Base-by-base conservation (phyloP, 805 yeast species). In the Candida sakaeoensis region DNA sequence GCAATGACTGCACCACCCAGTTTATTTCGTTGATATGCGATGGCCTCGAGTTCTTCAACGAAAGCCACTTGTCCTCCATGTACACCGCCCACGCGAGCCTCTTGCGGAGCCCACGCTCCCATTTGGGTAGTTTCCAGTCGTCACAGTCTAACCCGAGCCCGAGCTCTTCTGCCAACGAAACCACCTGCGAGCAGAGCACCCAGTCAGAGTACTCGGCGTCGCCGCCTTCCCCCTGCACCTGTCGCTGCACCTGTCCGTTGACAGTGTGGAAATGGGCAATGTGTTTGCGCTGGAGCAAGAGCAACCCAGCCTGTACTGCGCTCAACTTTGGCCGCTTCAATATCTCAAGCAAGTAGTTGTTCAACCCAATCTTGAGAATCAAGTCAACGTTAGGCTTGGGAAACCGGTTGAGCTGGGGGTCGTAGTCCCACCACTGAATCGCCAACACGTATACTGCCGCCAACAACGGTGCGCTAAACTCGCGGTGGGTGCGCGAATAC, bases 1-100 rank as follows among this genome's bases (percentile, higher is more conserved):
- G 64, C 16, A 90, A 71, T 29, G 77, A 69, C 34, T 74, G 69
- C 3, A 90, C 93, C 29, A 82, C 68, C 97, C 98, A 91, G 55
- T 88, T 85, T 40, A 72, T 63, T 2, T 80, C 82, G 41, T 78
- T 70, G 15, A 80, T 75, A 58, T 88, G 95, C 0, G 95, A 82
- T 2, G 96, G 95, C 31, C 96, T 69, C 0, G 90, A 79, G 53
- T 87, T 95, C 39, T 80, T 77, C 36, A 90, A 63, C 1, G 95
- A 70, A 8, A 83, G 72, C 98, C 98, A 91, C 56, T 90, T 88
- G 54, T 89, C 96, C 58, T 89, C 95, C 37, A 85, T 69, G 70
- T 79, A 91, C 1, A 89, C 93, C 0, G 97, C 97, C 98, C 99
- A 91, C 1, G 97, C 95, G 36, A 91, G 63, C 43, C 98, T 70